A percentile compares a stretch with the other conserved stretches of the same genome.
phyloP scores from a whole-genome alignment of 2,329 filamentous ascomycete genomes.

The Bisporella sp. region DNA sequence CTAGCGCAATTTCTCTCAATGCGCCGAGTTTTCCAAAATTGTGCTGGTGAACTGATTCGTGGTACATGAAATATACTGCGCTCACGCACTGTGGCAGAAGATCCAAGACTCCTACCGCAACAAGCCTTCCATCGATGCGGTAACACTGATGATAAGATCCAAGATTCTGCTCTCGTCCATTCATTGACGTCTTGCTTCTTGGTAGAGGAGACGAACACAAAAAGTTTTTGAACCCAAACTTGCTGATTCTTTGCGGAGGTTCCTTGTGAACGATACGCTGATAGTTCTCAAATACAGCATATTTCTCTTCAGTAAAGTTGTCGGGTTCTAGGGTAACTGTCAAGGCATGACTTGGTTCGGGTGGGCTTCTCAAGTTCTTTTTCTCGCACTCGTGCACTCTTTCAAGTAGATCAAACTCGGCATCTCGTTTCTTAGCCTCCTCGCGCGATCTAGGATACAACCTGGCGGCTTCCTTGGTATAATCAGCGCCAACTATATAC shows the following conservation, averaged over 20 bases:
- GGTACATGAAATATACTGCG: constrained; percentile 78
- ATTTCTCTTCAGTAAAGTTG: constrained; percentile 71
- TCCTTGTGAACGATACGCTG: constrained; percentile 69
- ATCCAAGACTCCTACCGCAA: constrained; percentile 72
- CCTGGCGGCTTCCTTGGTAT: constrained; percentile 55
- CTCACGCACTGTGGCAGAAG: constrained; percentile 71
- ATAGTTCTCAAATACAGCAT: constrained; percentile 64
- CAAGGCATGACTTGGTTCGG: constrained; percentile 59
- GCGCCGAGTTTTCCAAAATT: constrained; percentile 71
- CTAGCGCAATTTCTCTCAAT: constrained; percentile 64
- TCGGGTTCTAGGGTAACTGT: constrained; percentile 65
- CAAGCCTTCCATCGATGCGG: constrained; percentile 65
- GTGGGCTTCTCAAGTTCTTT: constrained; percentile 39
- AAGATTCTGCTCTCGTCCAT: constrained; percentile 47
- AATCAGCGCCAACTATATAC: constrained; percentile 61
- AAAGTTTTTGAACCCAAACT: constrained; percentile 60
- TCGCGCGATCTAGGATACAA: constrained; percentile 62
- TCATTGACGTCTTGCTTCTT: constrained; percentile 35
- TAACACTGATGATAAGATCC: constrained; percentile 82
- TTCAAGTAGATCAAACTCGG: constrained; percentile 58
- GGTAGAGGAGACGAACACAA: constrained; percentile 64
- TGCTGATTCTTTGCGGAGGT: constrained; percentile 48
- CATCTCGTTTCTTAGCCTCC: constrained; percentile 55
- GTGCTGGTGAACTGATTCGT: constrained; percentile 64
- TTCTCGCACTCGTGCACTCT: constrained; percentile 64